Base-by-base conservation (phyloP, 768 basidiomycete species). In the Serendipita indica region DNA sequence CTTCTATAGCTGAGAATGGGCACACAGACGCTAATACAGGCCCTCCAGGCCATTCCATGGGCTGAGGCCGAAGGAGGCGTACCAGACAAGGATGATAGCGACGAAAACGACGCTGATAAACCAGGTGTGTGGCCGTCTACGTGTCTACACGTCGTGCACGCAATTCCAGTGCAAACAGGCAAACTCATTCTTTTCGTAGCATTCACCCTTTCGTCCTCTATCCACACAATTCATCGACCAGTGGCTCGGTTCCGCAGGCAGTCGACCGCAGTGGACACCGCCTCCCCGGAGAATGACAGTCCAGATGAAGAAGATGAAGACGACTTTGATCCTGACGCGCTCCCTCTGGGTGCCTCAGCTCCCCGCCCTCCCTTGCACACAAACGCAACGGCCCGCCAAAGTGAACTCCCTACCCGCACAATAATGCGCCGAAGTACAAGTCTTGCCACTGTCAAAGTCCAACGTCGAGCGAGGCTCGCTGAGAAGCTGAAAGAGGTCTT, bases 401-500 rank as follows among this genome's bases (percentile, higher is more conserved):
- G 10, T 16, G 32, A 20, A 27, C n/a, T 27, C 22, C 49, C 49
- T 7, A 27, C 49, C 4, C 7, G 49, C n/a, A 27, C 20, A 12
- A 16, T 54, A 18, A 16, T 54, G 49, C 22, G 49, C 67, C 79
- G 77, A 49, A 67, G 77, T 60, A 80, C 82, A 35, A 83, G 86
- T 69, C 77, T 89, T 74, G 72, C 84, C 13, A 84, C 89, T 33
- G 81, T 94, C 54, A 77, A 79, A 62, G 62, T 81, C 5, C 74
- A 82, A 65, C 76, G 88, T 57, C 76, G 88, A 60, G 75, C 77
- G 27, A 80, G 81, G 43, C 72, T 99, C 37, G 92, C 89, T 1
- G 83, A 87, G 72, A 96, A 93, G 72, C 71, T 99, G 58, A 80
- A 79, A 67, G 88, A 93, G 46, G 81, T 98, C 1, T 99, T 92